Evolutionary conservation across 1,284 basidiomycete species (phyloP), one percentile per base, ranked within the genome.

Genomic region (Phylloporus sp.): DNA sequence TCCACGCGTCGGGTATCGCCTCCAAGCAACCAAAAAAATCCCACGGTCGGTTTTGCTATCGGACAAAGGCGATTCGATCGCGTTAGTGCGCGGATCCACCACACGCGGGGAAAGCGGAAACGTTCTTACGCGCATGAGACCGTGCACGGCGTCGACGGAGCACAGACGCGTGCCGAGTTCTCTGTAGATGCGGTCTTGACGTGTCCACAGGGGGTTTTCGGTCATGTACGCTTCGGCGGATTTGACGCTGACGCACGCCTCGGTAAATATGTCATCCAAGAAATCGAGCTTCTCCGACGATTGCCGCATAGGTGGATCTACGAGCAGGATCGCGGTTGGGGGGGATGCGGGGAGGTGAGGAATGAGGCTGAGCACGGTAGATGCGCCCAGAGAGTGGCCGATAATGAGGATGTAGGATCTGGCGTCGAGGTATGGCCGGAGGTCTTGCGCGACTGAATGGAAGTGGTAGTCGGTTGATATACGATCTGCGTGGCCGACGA

Each of bases 41-140:
- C 74, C 69, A 75, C 1, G 72, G 70, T 8, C 26, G 2, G 40
- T 73, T 75, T 61, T 68, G 56, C 71, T 73, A 44, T 32, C 6
- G 18, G 18, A 26, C 11, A 3, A 20, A 22, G 39, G 17, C 29
- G 26, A 24, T 47, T 64, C 24, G 37, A 37, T 8, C 37, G 6
- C 22, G 42, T 64, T 26, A 64, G 31, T 6, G 34, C 31, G 6
- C 3, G 11, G 10, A 37, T 13, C 22, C 13, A 44, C 8, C 6
- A 20, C 7, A n/a, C 12, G 26, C 4, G 2, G 18, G 4, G 4
- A 18, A 15, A n/a, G 7, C 32, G 29, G 24, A 47, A 3, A 32
- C 13, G 26, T 20, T 31, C 62, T 56, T 50, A 73, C 74, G 29
- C 29, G 3, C 51, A 63, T 34, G 26, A 74, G 47, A 6, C 24